Percentiles rank a stretch among this genome's conserved stretches.
phyloP scores from a whole-genome alignment of 2,329 filamentous ascomycete species.

The Botryotinia calthae region DNA sequence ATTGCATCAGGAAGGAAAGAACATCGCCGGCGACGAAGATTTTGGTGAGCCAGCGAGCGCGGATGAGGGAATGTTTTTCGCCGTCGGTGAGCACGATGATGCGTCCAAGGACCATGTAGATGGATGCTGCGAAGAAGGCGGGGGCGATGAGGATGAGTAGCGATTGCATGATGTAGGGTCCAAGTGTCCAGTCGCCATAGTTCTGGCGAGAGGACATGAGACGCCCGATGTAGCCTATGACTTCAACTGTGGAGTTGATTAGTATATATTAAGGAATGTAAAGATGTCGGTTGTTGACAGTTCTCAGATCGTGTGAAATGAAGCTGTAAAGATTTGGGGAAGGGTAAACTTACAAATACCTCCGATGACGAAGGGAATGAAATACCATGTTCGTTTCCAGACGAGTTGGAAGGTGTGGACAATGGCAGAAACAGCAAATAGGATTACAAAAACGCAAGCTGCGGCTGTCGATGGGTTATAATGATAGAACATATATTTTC shows the following conservation, averaged over 20 bases:
- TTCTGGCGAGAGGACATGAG: conserved; percentile 25
- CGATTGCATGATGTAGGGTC: conserved; percentile 40
- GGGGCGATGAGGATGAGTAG: conserved; percentile 43
- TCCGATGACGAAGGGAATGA: conserved; percentile 37
- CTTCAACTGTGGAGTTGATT: conserved; percentile 41
- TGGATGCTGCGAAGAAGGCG: conserved; percentile 42
- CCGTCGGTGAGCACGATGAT: conserved; percentile 41
- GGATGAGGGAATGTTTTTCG: conserved; percentile 40
- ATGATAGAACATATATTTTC: conserved; percentile 20
- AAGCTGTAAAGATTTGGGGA: neutral
- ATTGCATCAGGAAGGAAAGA: conserved; percentile 45
- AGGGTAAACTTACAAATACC: conserved; percentile 21
- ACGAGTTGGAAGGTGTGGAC: conserved; percentile 27
- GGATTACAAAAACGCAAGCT: conserved; percentile 24
- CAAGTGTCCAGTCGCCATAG: conserved; percentile 31
- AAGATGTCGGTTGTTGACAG: neutral
- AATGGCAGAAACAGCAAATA: conserved; percentile 21
- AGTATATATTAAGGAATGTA: neutral
- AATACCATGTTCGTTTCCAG: conserved; percentile 31
- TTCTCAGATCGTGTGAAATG: no score
- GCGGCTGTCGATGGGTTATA: conserved; percentile 27
- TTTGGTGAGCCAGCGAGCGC: conserved; percentile 41
- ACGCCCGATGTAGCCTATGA: conserved; percentile 41
- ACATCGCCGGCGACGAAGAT: conserved; percentile 48
- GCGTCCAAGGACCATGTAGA: conserved; percentile 45